Conservation (phyloP, 2,329 filamentous ascomycete species). For the Leptographium lundbergii region DNA sequence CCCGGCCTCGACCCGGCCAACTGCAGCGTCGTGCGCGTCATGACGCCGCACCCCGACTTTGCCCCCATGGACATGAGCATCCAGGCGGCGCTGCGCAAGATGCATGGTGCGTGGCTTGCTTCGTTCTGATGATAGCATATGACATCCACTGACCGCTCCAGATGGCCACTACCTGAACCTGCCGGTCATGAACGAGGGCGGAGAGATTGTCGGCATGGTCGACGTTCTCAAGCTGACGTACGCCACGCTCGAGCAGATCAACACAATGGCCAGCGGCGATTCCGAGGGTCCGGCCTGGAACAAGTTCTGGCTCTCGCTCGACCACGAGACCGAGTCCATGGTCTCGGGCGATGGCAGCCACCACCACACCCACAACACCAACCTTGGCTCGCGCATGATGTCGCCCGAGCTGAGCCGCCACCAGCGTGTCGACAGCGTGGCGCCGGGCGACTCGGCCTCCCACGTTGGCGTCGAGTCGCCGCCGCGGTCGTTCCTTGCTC, state of each 20-base stretch:
- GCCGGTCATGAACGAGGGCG: conserved; percentile 93
- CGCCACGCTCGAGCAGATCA: conserved; percentile 93
- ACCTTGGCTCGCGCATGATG: conserved; percentile 60
- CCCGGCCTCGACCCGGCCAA: conserved; percentile 86
- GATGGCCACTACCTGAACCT: conserved; percentile 97
- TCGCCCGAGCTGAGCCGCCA: conserved; percentile 47
- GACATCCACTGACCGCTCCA: conserved; percentile 20
- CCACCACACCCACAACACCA: conserved; percentile 38
- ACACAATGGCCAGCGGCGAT: conserved; percentile 81
- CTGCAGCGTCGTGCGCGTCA: conserved; percentile 95
- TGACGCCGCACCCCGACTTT: conserved; percentile 98
- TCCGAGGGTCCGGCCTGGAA: conserved; percentile 97
- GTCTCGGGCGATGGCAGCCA: conserved; percentile 82
- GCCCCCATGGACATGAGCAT: conserved; percentile 98
- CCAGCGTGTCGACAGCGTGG: conserved; percentile 60
- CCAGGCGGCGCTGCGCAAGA: conserved; percentile 93
- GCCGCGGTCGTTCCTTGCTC: conserved; percentile 45
- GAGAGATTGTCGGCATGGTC: conserved; percentile 98
- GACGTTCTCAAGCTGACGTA: conserved; percentile 98
- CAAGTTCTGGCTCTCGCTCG: conserved; percentile 96
- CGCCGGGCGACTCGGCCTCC: conserved; percentile 88
- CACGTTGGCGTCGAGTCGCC: conserved; percentile 77
- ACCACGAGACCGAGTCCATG: conserved; percentile 91
- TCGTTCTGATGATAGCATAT: too few relatives aligned
- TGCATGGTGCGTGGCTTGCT: conserved; percentile 66